Conservation (phyloP, 352 stramenopile genomes). For the Peronospora farinosa region DNA sequence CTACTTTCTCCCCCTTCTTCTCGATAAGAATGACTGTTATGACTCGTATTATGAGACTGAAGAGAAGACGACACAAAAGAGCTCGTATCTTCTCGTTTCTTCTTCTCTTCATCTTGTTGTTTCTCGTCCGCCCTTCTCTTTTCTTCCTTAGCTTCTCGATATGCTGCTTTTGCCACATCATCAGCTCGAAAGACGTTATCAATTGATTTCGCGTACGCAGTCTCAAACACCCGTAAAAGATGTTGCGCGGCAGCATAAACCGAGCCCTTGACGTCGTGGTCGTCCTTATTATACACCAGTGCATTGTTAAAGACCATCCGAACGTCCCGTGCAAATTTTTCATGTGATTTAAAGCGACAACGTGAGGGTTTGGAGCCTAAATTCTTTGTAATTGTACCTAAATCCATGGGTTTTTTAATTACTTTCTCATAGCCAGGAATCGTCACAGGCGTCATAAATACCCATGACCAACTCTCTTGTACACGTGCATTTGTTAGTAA, state of each 20-base stretch:
- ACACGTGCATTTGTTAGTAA: slow-evolving; percentile 74
- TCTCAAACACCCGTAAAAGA: slow-evolving; percentile 77
- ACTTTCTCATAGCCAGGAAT: slow-evolving; percentile 67
- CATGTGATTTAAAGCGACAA: slow-evolving; percentile 79
- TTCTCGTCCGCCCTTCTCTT: slow-evolving; percentile 11
- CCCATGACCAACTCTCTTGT: slow-evolving; percentile 83
- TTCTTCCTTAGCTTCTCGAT: slow-evolving; percentile 30
- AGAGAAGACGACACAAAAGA: slow-evolving; percentile 15
- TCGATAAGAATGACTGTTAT: slow-evolving; percentile 10
- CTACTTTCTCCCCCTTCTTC: slow-evolving; percentile 30
- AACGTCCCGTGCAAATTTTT: slow-evolving; percentile 78
- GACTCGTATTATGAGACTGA: slow-evolving; percentile 16
- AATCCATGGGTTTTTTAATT: slow-evolving; percentile 81
- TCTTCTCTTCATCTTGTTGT: background rate
- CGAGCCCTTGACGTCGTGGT: slow-evolving; percentile 68
- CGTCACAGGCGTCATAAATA: slow-evolving; percentile 74
- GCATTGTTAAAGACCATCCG: slow-evolving; percentile 81
- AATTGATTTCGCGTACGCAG: slow-evolving; percentile 65
- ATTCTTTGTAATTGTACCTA: slow-evolving; percentile 71
- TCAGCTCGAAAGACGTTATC: slow-evolving; percentile 51
- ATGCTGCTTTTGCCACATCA: slow-evolving; percentile 24
- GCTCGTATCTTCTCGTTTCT: slow-evolving; percentile 3
- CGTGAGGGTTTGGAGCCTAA: slow-evolving; percentile 71
- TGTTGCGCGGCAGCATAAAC: slow-evolving; percentile 77
- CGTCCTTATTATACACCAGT: slow-evolving; percentile 70